Evolutionary conservation across 495 filamentous ascomycete species (phyloP).

Genomic region (Rostrohypoxylon terebratum): DNA sequence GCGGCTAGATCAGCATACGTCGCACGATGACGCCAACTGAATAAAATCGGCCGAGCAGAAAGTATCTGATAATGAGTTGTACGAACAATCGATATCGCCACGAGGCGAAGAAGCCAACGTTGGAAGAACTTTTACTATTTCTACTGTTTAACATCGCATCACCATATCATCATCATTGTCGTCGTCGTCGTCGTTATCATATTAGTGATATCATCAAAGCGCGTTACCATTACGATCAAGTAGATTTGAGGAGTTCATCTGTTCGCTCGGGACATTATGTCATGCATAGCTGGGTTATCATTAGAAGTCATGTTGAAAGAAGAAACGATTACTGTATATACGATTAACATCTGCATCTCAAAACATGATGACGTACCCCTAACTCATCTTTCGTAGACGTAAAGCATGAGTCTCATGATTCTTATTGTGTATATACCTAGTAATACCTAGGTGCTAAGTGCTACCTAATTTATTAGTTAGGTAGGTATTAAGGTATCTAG

Average conservation of each 20-base stretch:
- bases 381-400: no score
- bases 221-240: conserved; percentile 29
- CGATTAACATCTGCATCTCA: conserved; percentile 13
- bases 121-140: background rate
- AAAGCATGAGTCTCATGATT: background rate
- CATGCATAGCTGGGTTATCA: background rate
- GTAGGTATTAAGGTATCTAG: no score
- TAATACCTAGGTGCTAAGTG: no score
- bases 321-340: conserved; percentile 17
- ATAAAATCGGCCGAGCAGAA: background rate
- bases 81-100: background rate
- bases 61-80: background rate
- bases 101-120: background rate
- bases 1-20: background rate
- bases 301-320: background rate
- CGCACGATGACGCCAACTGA: background rate
- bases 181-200: conserved; percentile 36
- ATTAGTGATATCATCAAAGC: conserved; percentile 44
- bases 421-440: background rate
- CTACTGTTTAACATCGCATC: conserved; percentile 23
- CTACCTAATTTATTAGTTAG: no score
- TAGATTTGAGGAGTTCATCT: conserved; percentile 33
- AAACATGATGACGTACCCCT: conserved; percentile 5
- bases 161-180: conserved; percentile 17
- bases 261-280: conserved; percentile 13